Evolutionary conservation across 2,329 filamentous ascomycete species (phyloP), one percentile per base, ranked within the genome.

Genomic region (Cytospora leucostoma): DNA sequence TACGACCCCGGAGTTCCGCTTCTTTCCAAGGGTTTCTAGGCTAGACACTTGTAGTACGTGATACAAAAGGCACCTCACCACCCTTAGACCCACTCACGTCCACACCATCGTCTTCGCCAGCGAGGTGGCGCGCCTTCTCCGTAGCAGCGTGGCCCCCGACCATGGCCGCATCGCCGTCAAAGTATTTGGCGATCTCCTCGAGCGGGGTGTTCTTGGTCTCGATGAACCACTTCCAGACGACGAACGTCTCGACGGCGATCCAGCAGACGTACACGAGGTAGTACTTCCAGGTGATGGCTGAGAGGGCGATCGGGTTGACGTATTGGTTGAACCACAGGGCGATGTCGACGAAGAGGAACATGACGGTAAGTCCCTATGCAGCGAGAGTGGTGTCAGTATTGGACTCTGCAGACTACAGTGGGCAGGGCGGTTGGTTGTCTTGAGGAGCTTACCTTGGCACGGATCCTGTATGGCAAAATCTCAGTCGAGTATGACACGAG

Each of bases 191-290:
- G 50, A 73, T 72, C 54, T 74, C 72, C 67, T 75, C 74, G 33
- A 74, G 66, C 11, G 70, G 69, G 1, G 65, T 68, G 66, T 44
- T 70, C 71, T 66, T 72, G 67, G 74, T 75, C 63, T 75, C 73
- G 55, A 68, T 62, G 60, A 66, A 74, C 67, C 64, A 72, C 55
- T 65, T 66, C 56, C 56, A 67, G 13, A 70, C 64, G 7, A 68
- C 54, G 33, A 62, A 38, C 0, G 67, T 56, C 62, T 70, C 66
- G 13, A 70, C 74, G 67, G 35, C 73, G 69, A 56, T 71, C 65
- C 33, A 78, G 77, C 68, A 80, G 74, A 3, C 78, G 77, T 71
- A 79, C 44, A 77, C 71, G 37, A 76, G 71, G 65, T 77, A 77
- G 58, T 74, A 77, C 56, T 71, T 76, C 75, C 74, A 78, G 17